Conservation (phyloP, 495 filamentous ascomycete genomes). For the Penicillium subrubescens region DNA sequence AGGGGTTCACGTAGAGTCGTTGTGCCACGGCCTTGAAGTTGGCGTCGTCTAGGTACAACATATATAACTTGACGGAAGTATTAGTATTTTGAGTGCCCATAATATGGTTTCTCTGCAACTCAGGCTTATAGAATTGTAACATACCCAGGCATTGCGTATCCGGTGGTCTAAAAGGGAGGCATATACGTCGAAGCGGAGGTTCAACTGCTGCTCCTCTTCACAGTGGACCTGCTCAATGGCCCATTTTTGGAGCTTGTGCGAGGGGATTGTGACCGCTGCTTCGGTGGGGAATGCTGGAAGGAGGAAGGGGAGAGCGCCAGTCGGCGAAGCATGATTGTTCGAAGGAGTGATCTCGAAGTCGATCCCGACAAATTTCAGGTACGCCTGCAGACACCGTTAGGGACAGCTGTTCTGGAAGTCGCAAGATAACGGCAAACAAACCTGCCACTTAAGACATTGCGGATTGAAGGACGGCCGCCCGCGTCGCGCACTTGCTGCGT, state of each 20-base stretch:
- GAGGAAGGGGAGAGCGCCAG: conserved; percentile 85
- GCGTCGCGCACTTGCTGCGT: conserved; percentile 59
- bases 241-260: conserved; percentile 71
- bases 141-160: conserved; percentile 85
- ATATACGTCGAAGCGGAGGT: conserved; percentile 74
- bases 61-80: conserved; percentile 63
- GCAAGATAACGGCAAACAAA: conserved; percentile 41
- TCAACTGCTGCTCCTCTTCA: conserved; percentile 54
- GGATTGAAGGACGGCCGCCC: conserved; percentile 87
- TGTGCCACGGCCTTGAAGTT: conserved; percentile 67
- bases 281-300: conserved; percentile 52
- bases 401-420: not conserved
- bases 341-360: conserved; percentile 71
- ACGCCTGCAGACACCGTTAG: conserved; percentile 58
- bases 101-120: not conserved
- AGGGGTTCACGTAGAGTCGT: conserved; percentile 67
- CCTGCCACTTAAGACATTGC: conserved; percentile 95
- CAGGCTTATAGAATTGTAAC: conserved; percentile 16
- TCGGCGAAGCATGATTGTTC: conserved; percentile 91
- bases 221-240: conserved; percentile 52
- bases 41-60: conserved; percentile 70
- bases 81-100: not conserved
- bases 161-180: conserved; percentile 75
- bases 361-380: conserved; percentile 75
- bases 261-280: conserved; percentile 55